These are phyloP conservation scores for Ganoderma boninense DNA, from an alignment of 1,284 basidiomycete species.

Conservation along the genomic window DNA sequence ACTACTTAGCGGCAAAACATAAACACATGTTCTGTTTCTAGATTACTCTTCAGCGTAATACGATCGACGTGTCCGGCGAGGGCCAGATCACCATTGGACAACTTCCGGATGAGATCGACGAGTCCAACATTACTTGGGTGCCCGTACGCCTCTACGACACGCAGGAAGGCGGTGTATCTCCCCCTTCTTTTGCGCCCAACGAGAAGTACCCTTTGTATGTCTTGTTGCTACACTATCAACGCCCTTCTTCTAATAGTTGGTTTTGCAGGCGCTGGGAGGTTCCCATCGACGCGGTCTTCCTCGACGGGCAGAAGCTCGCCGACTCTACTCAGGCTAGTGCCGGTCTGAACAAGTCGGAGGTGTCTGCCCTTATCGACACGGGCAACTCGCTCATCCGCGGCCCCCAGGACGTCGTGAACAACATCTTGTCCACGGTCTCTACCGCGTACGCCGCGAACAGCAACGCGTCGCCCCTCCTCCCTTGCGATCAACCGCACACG, in stretches of 20 bases:
- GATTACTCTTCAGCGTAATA: constrained; percentile 51
- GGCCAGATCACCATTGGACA: constrained; percentile 51
- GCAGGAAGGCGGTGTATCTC: constrained; percentile 46
- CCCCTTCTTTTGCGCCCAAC: constrained; percentile 46
- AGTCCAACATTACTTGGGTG: constrained; percentile 52
- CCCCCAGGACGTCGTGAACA: constrained; percentile 46
- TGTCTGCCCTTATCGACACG: constrained; percentile 64
- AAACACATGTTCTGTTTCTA: constrained; percentile 15
- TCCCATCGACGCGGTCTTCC: constrained; percentile 60
- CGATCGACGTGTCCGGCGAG: constrained; percentile 47
- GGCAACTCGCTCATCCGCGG: constrained; percentile 52
- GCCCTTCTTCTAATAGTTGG: background rate
- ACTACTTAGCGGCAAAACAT: no score
- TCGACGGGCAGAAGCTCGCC: constrained; percentile 60
- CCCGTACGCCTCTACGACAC: constrained; percentile 50
- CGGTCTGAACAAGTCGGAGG: constrained; percentile 40
- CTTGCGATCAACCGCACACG: constrained; percentile 58
- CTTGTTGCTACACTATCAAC: background rate
- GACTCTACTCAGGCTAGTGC: constrained; percentile 49
- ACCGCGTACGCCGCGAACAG: constrained; percentile 42
- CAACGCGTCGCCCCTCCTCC: constrained; percentile 41
- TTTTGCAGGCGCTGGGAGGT: constrained; percentile 63
- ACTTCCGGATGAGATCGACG: constrained; percentile 48
- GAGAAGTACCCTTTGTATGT: constrained; percentile 47
- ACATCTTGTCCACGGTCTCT: constrained; percentile 51